Evolutionary conservation across 2,329 filamentous ascomycete species (phyloP), one percentile per base, ranked within the genome.

Genomic region (Epichloe baconii): DNA sequence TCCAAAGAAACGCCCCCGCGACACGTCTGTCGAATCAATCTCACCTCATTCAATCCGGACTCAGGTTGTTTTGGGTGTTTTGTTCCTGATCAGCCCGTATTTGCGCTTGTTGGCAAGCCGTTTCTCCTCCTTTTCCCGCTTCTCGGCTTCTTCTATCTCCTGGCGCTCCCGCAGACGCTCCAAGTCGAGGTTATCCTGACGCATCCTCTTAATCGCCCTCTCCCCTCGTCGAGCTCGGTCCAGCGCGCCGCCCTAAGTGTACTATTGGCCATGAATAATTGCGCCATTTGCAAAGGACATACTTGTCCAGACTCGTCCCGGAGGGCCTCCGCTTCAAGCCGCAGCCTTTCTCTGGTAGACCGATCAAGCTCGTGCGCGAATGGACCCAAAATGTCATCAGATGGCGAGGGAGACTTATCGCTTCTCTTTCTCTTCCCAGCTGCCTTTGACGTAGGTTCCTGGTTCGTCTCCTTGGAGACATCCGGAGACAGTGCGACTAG

Each of bases 101-200:
- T 55, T 56, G n/a, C 52, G 49, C 38, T 62, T 62, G 43, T 57
- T 61, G 17, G 56, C 58, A 35, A 53, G 47, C 10, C 57, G 56
- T 23, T 53, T 51, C 45, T 57, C 53, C 38, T 62, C 59, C 37
- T 53, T 58, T 23, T 53, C 43, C 12, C 52, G 49, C 23, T 42
- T 52, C 2, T 31, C 37, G 38, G 55, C 55, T 7, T 56, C 54
- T 38, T 53, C 56, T 48, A 58, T 55, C 21, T 53, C 45, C 3
- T 53, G 52, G 48, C 49, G 55, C 21, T 52, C 52, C 10, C 14
- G 31, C 17, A 62, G 53, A 21, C 48, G 49, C n/a, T 41, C 23
- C 2, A 53, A 12, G 37, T 62, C 55, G 35, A 62, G 44, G 2
- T 36, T 53, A 0, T 56, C 56, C 19, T 52, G 57, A 21, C 54